phyloP scores from a whole-genome alignment of 2,329 filamentous ascomycete species.

The Diaporthe vexans region DNA sequence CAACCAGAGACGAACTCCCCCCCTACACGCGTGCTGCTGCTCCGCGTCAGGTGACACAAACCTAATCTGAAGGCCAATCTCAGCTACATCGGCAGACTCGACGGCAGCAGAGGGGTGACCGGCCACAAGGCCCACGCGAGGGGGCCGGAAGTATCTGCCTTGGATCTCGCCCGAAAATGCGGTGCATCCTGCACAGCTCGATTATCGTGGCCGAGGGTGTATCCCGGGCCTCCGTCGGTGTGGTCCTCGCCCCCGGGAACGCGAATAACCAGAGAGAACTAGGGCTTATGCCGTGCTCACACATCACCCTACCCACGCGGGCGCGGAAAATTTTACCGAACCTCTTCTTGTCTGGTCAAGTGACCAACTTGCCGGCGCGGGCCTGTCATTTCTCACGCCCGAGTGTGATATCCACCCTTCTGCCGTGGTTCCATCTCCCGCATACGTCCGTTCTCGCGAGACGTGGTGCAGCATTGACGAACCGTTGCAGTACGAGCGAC shows the following conservation, averaged over 20 bases:
- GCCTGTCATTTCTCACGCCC: conserved; percentile 8
- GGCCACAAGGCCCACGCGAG: conserved; percentile 19
- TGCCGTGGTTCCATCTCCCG: not conserved
- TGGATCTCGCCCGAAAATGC: conserved; percentile 35
- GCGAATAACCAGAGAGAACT: conserved; percentile 7
- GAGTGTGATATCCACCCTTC: not conserved
- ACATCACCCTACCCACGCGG: conserved; percentile 23
- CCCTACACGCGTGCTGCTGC: conserved; percentile 22
- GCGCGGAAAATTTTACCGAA: conserved; percentile 18
- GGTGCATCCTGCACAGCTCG: conserved; percentile 25
- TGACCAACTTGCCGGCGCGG: conserved; percentile 11
- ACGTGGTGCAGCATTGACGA: not conserved
- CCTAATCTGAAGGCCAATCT: conserved; percentile 20
- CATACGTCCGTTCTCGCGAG: not conserved
- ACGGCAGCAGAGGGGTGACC: not conserved
- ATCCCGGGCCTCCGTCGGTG: conserved; percentile 8
- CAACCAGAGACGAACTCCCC: conserved; percentile 18
- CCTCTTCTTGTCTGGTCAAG: conserved; percentile 17
- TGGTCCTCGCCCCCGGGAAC: conserved; percentile 8
- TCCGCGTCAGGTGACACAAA: conserved; percentile 27
- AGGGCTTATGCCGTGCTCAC: conserved; percentile 27
- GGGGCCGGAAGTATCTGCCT: not conserved
- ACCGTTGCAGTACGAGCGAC: conserved; percentile 17
- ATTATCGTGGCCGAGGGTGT: conserved; percentile 26
- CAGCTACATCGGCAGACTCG: not conserved